Evolutionary conservation across 306 rosid genomes (phyloP).

Genomic region (Aeschynomene evenia): DNA sequence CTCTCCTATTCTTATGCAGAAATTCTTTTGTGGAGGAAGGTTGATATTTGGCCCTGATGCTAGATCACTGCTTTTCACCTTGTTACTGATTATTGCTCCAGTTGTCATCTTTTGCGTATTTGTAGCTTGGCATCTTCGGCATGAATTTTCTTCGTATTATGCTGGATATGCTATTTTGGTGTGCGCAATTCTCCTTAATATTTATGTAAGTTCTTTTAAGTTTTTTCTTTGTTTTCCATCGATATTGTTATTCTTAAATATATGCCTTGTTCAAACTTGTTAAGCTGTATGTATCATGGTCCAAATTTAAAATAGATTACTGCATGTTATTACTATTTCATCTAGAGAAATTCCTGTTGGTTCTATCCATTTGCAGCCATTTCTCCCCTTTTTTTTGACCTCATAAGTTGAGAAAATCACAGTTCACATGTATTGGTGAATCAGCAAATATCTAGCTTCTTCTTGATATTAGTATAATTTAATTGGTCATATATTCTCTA

Average conservation of each 20-base stretch:
- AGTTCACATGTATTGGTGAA: not conserved
- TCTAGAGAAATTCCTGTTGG: slow-evolving; percentile 11
- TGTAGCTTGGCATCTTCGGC: slow-evolving; percentile 87
- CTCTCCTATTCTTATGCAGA: slow-evolving; percentile 55
- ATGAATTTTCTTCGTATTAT: slow-evolving; percentile 56
- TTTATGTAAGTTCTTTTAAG: slow-evolving; percentile 59
- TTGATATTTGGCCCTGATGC: slow-evolving; percentile 94
- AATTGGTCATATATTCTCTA: not conserved
- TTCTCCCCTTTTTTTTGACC: not conserved
- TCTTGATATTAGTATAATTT: not conserved
- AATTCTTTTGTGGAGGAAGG: slow-evolving; percentile 83
- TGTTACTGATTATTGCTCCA: slow-evolving; percentile 78
- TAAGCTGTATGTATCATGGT: not conserved
- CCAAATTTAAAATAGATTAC: not conserved
- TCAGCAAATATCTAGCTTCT: not conserved
- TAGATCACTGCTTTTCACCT: slow-evolving; percentile 71
- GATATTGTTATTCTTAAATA: not conserved
- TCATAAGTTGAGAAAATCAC: not conserved
- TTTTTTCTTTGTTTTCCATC: slow-evolving; percentile 4
- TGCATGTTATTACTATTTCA: not conserved
- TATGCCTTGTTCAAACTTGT: not conserved
- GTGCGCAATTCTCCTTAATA: slow-evolving; percentile 60
- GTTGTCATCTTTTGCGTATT: slow-evolving; percentile 67
- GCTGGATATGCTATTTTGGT: slow-evolving; percentile 77
- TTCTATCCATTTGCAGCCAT: not conserved